phyloP scores from a whole-genome alignment of 352 stramenopile species.

The Globisporangium sylvaticum region DNA sequence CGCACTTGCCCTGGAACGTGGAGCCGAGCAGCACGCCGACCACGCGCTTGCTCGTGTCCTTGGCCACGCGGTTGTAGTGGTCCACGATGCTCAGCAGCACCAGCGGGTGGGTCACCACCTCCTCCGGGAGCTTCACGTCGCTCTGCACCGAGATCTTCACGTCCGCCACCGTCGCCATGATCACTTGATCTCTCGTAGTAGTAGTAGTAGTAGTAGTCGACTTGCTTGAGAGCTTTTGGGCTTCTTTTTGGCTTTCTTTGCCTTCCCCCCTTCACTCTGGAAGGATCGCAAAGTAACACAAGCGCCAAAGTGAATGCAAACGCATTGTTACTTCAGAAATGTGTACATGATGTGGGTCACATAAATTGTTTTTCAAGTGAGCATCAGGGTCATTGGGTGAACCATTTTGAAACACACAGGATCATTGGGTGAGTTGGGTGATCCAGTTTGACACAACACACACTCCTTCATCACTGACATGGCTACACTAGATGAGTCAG shows the following conservation, averaged over 20 bases:
- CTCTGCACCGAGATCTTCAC: constrained; percentile 78
- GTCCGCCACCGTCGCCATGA: constrained; percentile 13
- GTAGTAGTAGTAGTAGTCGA: not conserved
- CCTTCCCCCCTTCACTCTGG: not conserved
- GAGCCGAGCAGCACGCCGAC: constrained; percentile 97
- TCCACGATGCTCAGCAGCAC: constrained; percentile 98
- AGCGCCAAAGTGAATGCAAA: not conserved
- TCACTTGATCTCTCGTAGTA: not conserved
- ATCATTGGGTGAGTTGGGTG: not conserved
- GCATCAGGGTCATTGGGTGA: too few relatives aligned
- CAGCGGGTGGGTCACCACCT: constrained; percentile 98
- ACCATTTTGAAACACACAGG: not conserved
- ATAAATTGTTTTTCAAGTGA: not conserved
- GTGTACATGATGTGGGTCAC: not conserved
- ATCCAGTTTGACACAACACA: not conserved
- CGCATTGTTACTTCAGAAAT: not conserved
- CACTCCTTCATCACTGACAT: not conserved
- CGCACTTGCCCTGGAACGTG: constrained; percentile 92
- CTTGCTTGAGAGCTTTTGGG: not conserved
- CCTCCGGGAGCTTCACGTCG: constrained; percentile 74
- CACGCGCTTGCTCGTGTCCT: constrained; percentile 98
- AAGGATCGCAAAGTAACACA: constrained; percentile 13
- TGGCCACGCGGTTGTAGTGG: constrained; percentile 99
- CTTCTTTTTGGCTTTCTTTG: not conserved
- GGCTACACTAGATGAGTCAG: not conserved